Base-by-base conservation (phyloP, 2,329 filamentous ascomycete genomes). In the Neonectria punicea region DNA sequence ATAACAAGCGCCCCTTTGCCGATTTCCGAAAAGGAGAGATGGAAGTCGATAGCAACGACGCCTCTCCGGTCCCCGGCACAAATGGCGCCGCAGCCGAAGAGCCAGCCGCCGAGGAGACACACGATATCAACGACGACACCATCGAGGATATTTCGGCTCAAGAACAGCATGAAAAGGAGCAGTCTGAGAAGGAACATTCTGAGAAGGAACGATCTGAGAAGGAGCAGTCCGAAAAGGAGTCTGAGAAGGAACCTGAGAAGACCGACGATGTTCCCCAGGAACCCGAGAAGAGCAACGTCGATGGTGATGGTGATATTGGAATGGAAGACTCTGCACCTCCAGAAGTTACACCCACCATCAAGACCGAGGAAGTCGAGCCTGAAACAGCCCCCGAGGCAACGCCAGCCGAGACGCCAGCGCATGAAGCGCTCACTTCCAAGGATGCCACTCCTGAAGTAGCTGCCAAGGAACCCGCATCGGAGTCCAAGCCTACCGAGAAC, bases 221-320 rank as follows among this genome's bases (percentile, higher is more conserved):
- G 74, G 22, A 70, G 78, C n/a, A 69, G 74, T 8, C 83, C 50
- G 81, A 83, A 62, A 77, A 78, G 34, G 81, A 83, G 44, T 67
- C 73, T 14, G 13, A 75, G 8, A 77, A 81, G 6, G 68, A 72
- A 6, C 66, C 70, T 14, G 67, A 67, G 39, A 72, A 75, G 44
- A 72, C 64, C 2, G 66, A 67, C 2, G 53, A 71, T 6, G 34
- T 53, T 22, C 28, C 63, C 47, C 73, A 70, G 47, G 63, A 68
- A 25, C 20, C 67, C 8, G 64, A 73, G 20, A 53, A 53, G 70
- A 69, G 51, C 5, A 79, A 79, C 36, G 74, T 81, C 5, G 85
- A 87, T 32, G 76, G 74, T 2, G 84, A 86, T 61, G 84, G 84
- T 13, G 84, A 87, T 70, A 78, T 87, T 7, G 83, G 84, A 10